phyloP scores from a whole-genome alignment of 495 filamentous ascomycete genomes.

The Penicillium ucsense region DNA sequence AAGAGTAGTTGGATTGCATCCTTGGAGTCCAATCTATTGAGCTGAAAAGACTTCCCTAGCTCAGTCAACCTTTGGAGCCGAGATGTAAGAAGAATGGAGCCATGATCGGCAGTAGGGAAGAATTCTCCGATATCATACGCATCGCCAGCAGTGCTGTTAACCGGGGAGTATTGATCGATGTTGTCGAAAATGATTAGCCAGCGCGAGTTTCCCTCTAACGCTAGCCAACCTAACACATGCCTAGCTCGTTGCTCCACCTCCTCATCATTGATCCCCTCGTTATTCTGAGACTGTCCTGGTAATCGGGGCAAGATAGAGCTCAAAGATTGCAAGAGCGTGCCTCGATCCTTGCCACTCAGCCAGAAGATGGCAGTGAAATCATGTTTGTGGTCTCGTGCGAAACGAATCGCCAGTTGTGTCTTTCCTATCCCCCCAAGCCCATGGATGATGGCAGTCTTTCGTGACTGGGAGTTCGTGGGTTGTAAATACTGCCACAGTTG shows the following conservation, averaged over 20 bases:
- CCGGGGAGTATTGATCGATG: conserved; percentile 25
- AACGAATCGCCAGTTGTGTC: conserved; percentile 32
- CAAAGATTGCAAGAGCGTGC: conserved; percentile 13
- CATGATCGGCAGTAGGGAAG: conserved; percentile 28
- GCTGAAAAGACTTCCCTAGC: conserved; percentile 15
- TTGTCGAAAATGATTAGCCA: conserved; percentile 38
- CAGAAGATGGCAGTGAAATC: conserved; percentile 23
- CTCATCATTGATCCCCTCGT: conserved; percentile 4
- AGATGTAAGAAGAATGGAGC: conserved; percentile 33
- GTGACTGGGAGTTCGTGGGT: conserved; percentile 7
- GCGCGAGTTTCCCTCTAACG: conserved; percentile 13
- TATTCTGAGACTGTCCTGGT: conserved; percentile 3
- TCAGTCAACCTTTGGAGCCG: conserved; percentile 21
- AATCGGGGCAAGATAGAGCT: conserved; percentile 12
- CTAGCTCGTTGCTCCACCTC: conserved; percentile 13
- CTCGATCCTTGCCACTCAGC: conserved; percentile 19
- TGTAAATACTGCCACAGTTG: conserved; percentile 15
- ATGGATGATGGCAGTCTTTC: conserved; percentile 22
- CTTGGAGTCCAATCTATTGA: conserved; percentile 11
- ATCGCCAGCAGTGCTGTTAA: conserved; percentile 6
- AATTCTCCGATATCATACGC: conserved; percentile 25
- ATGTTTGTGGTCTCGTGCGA: conserved; percentile 19
- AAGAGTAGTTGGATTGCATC: conserved; percentile 17
- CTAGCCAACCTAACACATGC: conserved; percentile 17
- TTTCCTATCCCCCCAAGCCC: conserved; percentile 37